Conservation (phyloP, 345 rosid genomes). For the Ailanthus altissimus region DNA sequence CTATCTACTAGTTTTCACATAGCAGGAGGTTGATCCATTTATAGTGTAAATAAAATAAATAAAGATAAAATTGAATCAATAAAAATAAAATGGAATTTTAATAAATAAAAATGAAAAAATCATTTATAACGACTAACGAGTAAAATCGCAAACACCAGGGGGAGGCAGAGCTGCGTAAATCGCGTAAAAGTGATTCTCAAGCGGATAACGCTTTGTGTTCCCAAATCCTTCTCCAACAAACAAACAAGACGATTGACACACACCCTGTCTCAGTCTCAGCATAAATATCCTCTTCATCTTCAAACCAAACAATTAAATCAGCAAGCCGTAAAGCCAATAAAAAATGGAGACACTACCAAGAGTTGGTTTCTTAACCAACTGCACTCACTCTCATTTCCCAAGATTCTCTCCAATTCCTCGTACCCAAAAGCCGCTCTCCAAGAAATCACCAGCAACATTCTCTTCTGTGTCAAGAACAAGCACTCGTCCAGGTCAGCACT, state of each 20-base stretch:
- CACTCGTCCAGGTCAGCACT: constrained; percentile 48
- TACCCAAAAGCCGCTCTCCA: constrained; percentile 34
- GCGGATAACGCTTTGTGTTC: constrained; percentile 3
- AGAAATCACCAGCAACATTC: constrained; percentile 25
- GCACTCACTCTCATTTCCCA: constrained; percentile 27
- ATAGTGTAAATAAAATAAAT: no score
- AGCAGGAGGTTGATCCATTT: no score
- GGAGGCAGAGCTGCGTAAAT: neutral
- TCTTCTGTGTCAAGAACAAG: constrained; percentile 47
- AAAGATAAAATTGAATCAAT: no score
- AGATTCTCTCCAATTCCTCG: constrained; percentile 26
- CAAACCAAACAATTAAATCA: neutral
- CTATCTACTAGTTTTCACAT: no score
- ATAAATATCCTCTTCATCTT: neutral
- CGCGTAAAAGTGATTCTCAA: neutral
- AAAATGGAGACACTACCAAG: constrained; percentile 62
- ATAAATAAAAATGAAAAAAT: no score
- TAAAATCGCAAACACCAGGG: no score
- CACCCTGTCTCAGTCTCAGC: neutral
- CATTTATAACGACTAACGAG: no score
- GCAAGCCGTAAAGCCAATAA: neutral
- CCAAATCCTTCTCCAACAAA: neutral
- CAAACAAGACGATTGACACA: neutral
- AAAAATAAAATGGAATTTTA: no score
- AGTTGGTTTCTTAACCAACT: constrained; percentile 45